A percentile compares a stretch with the other conserved stretches of the same genome.
Evolutionary conservation across 2,329 filamentous ascomycete genomes (phyloP).

Genomic region (Aspergillus flavus): DNA sequence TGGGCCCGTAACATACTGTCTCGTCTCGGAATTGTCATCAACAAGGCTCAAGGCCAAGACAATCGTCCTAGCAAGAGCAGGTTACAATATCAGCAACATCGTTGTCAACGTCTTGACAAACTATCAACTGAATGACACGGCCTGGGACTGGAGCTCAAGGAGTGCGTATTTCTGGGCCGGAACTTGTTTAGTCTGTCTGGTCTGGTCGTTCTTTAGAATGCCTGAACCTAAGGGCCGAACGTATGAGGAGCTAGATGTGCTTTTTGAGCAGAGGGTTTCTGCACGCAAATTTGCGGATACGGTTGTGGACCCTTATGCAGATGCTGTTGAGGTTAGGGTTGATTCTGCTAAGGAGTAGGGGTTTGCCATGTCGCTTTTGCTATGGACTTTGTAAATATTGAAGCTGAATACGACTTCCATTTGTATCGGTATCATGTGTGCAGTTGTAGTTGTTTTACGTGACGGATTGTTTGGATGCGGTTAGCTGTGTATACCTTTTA

Average conservation of each 20-base stretch:
- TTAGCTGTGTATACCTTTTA: too few species aligned
- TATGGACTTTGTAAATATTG: not conserved
- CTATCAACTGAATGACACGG: conserved; percentile 23
- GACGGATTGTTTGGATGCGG: too few species aligned
- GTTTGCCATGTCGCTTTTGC: too few species aligned
- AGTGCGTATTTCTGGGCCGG: conserved; percentile 48
- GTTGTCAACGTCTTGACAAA: conserved; percentile 65
- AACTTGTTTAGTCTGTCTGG: conserved; percentile 34
- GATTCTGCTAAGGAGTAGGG: not conserved
- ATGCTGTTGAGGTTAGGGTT: not conserved
- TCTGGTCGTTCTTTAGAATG: conserved; percentile 48
- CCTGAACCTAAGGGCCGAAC: conserved; percentile 36
- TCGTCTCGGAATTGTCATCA: conserved; percentile 58
- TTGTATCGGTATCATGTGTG: too few species aligned
- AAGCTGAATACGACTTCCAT: too few species aligned
- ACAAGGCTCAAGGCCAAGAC: conserved; percentile 59
- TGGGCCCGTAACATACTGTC: conserved; percentile 56
- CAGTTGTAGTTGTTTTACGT: too few species aligned
- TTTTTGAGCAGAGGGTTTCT: conserved; percentile 44
- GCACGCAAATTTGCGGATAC: conserved; percentile 43
- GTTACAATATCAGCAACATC: conserved; percentile 55
- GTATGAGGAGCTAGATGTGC: conserved; percentile 34
- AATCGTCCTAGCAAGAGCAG: conserved; percentile 54
- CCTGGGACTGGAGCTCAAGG: conserved; percentile 42
- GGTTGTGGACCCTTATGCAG: conserved; percentile 34